Evolutionary conservation across 768 basidiomycete genomes (phyloP), one percentile per base, ranked within the genome.

Genomic region (Phanerodontia chrysosporium): DNA sequence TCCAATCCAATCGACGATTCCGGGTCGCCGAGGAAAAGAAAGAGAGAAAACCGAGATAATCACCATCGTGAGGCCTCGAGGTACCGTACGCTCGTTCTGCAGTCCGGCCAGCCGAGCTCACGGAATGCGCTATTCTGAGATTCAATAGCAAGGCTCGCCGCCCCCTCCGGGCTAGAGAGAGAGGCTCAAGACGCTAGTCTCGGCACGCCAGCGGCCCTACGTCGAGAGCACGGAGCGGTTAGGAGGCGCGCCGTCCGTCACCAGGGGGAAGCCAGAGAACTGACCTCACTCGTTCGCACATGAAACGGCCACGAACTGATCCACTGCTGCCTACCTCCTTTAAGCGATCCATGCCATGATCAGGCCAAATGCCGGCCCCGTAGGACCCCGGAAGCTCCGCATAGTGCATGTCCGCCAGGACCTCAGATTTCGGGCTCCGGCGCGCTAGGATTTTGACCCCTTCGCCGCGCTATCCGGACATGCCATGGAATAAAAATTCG

Each of bases 301-400:
- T 58, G 58, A 58, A 58, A 58, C 58, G 49, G 28, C 46, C 58
- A 49, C 36, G n/a, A 32, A 58, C 28, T 58, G 58, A 58, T 58
- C 58, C 58, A 58, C 57, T 48, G n/a, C n/a, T n/a, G 21, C 55
- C 35, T 51, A 30, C 42, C 58, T 46, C 51, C 58, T 39, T 30
- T 59, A 59, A 59, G 58, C 58, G 58, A 54, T 48, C 45, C 51
- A 42, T 45, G 58, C 16, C 51, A 42, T 51, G 57, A 58, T 58
- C 57, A 58, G 30, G 14, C 45, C 44, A 28, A 59, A 46, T 55
- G 42, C 59, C 59, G 59, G 54, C 53, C 59, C n/a, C n/a, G n/a
- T n/a, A n/a, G n/a, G n/a, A n/a, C n/a, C n/a, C n/a, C n/a, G n/a
- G n/a, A n/a, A n/a, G n/a, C n/a, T n/a, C n/a, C n/a, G n/a, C n/a